A percentile compares a stretch with the other conserved stretches of the same genome.
Evolutionary conservation across 176 grass and related monocot genomes (phyloP).

Genomic region (Bromus sterilis): DNA sequence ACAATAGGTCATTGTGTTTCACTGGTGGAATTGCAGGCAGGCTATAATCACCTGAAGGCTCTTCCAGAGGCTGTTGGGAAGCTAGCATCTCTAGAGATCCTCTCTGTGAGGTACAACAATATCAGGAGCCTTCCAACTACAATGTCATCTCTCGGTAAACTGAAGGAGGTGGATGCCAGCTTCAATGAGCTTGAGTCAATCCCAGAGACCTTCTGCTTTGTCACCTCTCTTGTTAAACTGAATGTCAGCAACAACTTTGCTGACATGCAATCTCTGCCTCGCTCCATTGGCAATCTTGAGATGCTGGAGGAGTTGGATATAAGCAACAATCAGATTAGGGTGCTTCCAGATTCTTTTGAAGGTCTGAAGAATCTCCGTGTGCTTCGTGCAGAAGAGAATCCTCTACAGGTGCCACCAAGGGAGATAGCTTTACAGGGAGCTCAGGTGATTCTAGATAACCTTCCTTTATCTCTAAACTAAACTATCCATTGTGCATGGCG

Average conservation of each 20-base stretch:
- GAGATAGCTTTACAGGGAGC: constrained; percentile 76
- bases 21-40: constrained; percentile 64
- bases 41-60: constrained; percentile 84
- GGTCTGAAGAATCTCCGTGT: constrained; percentile 52
- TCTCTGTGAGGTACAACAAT: constrained; percentile 88
- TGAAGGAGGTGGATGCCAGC: constrained; percentile 90
- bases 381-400: constrained; percentile 87
- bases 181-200: constrained; percentile 94
- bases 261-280: constrained; percentile 73
- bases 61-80: constrained; percentile 96
- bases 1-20: constrained; percentile 82
- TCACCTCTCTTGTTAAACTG: constrained; percentile 86
- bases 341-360: constrained; percentile 88
- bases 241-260: constrained; percentile 92
- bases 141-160: constrained; percentile 84
- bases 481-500: neutral
- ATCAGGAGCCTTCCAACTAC: constrained; percentile 91
- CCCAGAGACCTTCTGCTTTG: constrained; percentile 90
- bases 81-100: constrained; percentile 75
- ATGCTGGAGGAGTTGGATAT: constrained; percentile 97
- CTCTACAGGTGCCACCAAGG: constrained; percentile 89
- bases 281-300: constrained; percentile 93
- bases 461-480: neutral
- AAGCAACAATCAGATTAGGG: constrained; percentile 94
- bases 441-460: constrained; percentile 49